A percentile compares a stretch with the other conserved stretches of the same genome.
phyloP scores from a whole-genome alignment of 176 grass and related monocot species.

The Cenchrus purpureus region DNA sequence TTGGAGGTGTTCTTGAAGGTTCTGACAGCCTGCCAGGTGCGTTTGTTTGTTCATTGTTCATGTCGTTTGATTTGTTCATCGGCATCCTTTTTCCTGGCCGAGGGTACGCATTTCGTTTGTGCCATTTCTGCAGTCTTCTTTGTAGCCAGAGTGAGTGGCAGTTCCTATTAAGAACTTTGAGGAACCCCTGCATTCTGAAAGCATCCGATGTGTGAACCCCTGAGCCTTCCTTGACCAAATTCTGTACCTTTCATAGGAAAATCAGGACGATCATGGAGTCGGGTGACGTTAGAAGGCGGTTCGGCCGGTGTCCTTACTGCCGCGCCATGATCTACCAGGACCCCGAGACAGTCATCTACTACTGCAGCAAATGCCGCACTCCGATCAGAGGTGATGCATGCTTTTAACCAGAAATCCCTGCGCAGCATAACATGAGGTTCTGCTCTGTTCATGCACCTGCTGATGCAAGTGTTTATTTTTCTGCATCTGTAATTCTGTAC shows the following conservation, averaged over 20 bases:
- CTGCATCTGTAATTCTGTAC: slow-evolving; percentile 10
- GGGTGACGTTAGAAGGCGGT: slow-evolving; percentile 17
- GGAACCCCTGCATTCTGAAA: neutral
- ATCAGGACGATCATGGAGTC: slow-evolving; percentile 13
- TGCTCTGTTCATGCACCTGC: neutral
- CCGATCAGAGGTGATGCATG: slow-evolving; percentile 45
- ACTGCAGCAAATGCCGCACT: slow-evolving; percentile 56
- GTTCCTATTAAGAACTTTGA: no score
- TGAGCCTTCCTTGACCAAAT: neutral
- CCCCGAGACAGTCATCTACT: slow-evolving; percentile 25
- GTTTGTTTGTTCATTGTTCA: neutral
- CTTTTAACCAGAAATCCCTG: neutral
- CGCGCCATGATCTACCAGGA: slow-evolving; percentile 48
- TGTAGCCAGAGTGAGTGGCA: neutral
- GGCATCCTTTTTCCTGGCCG: neutral
- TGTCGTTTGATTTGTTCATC: neutral
- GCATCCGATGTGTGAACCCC: neutral
- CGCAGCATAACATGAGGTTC: neutral
- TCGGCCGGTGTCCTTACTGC: slow-evolving; percentile 56
- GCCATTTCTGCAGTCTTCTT: neutral
- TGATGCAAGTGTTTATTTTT: neutral
- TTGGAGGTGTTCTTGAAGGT: neutral
- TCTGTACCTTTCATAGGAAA: neutral
- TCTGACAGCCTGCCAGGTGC: neutral
- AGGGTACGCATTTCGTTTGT: neutral